Conservation (phyloP, 2,329 filamentous ascomycete genomes). For the Ophiocordyceps camponoti-leonardi region DNA sequence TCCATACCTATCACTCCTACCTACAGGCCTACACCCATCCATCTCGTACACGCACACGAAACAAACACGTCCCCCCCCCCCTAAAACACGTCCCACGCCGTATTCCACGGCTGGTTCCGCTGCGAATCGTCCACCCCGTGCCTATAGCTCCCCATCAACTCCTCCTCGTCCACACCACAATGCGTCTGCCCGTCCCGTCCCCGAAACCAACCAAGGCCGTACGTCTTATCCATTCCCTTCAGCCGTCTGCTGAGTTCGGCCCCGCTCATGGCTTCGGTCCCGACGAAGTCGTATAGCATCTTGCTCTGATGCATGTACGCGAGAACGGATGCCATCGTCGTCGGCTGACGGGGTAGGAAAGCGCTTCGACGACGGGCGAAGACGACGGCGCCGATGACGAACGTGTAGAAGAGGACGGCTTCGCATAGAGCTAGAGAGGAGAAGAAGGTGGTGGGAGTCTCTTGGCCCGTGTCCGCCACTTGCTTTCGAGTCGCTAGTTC, state of each 20-base stretch:
- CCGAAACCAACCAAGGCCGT: conserved; percentile 61
- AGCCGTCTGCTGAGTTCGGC: conserved; percentile 44
- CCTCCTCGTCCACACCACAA: conserved; percentile 64
- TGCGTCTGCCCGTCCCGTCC: conserved; percentile 58
- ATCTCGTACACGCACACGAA: no score
- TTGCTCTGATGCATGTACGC: conserved; percentile 67
- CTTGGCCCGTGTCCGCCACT: conserved; percentile 34
- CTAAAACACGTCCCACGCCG: conserved; percentile 19
- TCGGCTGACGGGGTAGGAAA: conserved; percentile 62
- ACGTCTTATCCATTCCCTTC: conserved; percentile 37
- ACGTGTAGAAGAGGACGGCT: conserved; percentile 49
- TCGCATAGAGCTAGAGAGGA: conserved; percentile 43
- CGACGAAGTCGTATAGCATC: conserved; percentile 63
- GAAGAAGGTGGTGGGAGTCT: conserved; percentile 48
- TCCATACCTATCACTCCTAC: no score
- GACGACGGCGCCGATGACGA: conserved; percentile 38
- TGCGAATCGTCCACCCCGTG: conserved; percentile 37
- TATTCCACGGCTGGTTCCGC: conserved; percentile 35
- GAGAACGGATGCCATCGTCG: conserved; percentile 59
- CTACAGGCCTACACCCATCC: no score
- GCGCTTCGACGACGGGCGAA: conserved; percentile 46
- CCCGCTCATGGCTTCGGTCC: conserved; percentile 45
- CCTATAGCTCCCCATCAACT: conserved; percentile 46
- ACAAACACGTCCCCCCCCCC: not conserved
- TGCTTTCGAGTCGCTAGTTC: conserved; percentile 28